Evolutionary conservation across 805 yeast genomes (phyloP).

Genomic region (Schwanniomyces polymorphus): DNA sequence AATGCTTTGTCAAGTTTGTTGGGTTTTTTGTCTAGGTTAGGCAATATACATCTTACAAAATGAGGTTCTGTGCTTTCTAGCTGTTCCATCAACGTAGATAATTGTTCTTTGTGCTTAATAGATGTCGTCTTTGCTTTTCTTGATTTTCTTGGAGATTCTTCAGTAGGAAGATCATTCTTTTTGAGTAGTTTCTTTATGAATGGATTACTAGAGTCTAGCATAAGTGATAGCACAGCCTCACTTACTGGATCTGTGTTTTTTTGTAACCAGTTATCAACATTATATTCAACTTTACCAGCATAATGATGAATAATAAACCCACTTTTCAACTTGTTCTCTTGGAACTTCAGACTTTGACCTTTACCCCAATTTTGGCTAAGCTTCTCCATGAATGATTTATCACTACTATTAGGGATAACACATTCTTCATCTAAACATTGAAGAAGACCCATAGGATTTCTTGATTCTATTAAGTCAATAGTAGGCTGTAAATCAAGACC

Average conservation of each 20-base stretch:
- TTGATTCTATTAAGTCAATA: constrained; percentile 83
- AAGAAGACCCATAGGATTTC: constrained; percentile 74
- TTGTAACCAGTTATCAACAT: constrained; percentile 88
- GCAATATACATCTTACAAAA: constrained; percentile 93
- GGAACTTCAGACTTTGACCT: constrained; percentile 50
- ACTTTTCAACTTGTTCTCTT: constrained; percentile 67
- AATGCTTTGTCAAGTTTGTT: constrained; percentile 69
- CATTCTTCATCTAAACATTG: constrained; percentile 93
- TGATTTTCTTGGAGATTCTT: constrained; percentile 34
- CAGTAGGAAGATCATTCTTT: constrained; percentile 24
- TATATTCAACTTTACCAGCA: constrained; percentile 95
- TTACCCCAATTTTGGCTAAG: constrained; percentile 63
- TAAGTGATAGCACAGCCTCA: constrained; percentile 64
- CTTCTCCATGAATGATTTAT: constrained; percentile 78
- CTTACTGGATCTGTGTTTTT: constrained; percentile 93
- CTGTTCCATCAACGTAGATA: constrained; percentile 67
- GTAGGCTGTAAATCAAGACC: constrained; percentile 95
- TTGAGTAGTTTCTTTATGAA: constrained; percentile 60
- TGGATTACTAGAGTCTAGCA: constrained; percentile 55
- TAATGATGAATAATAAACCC: constrained; percentile 89
- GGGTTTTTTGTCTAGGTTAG: constrained; percentile 75
- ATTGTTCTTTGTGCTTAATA: constrained; percentile 84
- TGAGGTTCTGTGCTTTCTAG: constrained; percentile 86
- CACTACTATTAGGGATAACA: constrained; percentile 88
- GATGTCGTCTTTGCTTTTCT: constrained; percentile 63